Base-by-base conservation (phyloP, 805 yeast species). In the Pichia exigua region DNA sequence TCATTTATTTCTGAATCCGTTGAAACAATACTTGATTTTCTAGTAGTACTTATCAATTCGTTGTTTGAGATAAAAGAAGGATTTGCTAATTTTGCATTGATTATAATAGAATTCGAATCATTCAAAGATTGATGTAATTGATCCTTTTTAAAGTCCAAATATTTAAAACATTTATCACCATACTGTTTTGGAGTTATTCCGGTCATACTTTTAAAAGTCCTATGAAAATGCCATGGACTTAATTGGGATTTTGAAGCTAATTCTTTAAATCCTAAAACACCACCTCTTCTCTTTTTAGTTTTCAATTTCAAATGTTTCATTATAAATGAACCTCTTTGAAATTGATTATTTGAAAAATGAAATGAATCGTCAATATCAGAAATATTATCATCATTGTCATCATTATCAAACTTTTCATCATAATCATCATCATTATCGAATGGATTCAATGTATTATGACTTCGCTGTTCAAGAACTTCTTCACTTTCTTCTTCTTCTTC, bases 151-250 rank as follows among this genome's bases (percentile, higher is more conserved):
- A 46, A 41, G 27, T 75, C 75, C 58, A 83, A 71, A 59, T 66
- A 81, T 56, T 79, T 83, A 73, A 80, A 83, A 63, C 95, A 86
- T 56, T 82, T 81, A 62, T 88, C 95, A 48, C 96, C 96, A 61
- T 88, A 88, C 8, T 87, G 84, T 71, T 88, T 87, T 24, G 95
- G 95, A 1, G 96, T 88, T 53, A 87, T 75, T 2, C 95, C 92
- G 6, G 95, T 86, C 54, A 88, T 87, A 50, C 83, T 78, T 67
- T 89, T 85, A 73, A 89, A 89, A 24, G 89, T 95, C 48, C 96
- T 73, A 72, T 89, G 96, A 68, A 89, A 89, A 67, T 89, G 96
- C 96, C 96, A 89, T 26, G 96, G 94, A 12, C 88, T 79, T 53
- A 89, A 75, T 58, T 85, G 85, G 11, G 90, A 83, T 63, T 88